Base-by-base conservation (phyloP, 1,139 yeast genomes). In the Saccharomyces hybrid region DNA sequence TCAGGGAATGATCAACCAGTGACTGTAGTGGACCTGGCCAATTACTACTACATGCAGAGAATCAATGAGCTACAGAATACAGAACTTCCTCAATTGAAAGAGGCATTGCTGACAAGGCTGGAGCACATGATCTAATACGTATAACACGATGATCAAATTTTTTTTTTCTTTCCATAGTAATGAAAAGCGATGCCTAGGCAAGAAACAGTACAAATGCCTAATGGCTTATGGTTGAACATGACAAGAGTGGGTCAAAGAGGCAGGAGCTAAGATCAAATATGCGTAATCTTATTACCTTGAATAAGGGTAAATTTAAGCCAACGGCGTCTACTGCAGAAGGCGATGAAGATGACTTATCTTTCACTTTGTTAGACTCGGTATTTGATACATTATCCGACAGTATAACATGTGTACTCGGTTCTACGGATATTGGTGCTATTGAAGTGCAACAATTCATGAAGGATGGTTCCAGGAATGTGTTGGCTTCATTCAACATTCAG, bases 341-440 rank as follows among this genome's bases (percentile, higher is more conserved):
- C 57, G 76, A 75, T n/a, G 73, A 83, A 6, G 69, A 75, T 2
- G 50, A 53, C 27, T 28, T 59, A 11, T 50, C 51, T 14, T 56
- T 59, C 31, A 31, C 53, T 16, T 51, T 69, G 27, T 50, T 65
- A 13, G 79, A 77, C 49, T 76, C 93, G 2, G 79, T 77, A n/a
- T 88, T 88, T 63, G 96, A 89, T 67, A 78, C 88, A 0, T 81
- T 86, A 28, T 78, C 85, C 11, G 95, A 88, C 67, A 79, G 88
- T 56, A 76, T 89, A 53, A 81, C 95, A 0, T 79, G 84, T 61
- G 85, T 81, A 2, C 73, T 87, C 55, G 81, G 85, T 3, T 82
- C 88, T 25, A 74, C 71, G 20, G 89, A 83, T 49, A 76, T 81
- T 25, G 81, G 81, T 25, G 64, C 77, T 7, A 70, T 86, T 53